Conservation (phyloP, 441 rosid species). For the Daphne laureola region DNA sequence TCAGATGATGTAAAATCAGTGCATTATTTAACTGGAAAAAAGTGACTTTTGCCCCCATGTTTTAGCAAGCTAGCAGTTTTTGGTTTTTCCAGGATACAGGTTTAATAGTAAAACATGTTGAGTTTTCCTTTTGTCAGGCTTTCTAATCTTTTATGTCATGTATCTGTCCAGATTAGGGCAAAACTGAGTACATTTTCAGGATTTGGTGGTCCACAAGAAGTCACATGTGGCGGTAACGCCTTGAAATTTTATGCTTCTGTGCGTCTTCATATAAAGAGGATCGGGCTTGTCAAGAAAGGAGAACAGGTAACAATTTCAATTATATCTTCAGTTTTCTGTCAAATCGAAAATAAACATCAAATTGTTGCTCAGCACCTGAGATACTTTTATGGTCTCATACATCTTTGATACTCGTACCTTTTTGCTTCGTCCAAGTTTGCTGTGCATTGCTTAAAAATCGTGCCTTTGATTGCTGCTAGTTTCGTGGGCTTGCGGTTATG, state of each 20-base stretch:
- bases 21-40: background rate
- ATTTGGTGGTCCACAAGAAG: constrained; percentile 87
- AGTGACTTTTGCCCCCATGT: background rate
- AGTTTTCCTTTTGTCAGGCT: background rate
- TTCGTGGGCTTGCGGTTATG: too few species aligned
- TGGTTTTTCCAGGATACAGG: background rate
- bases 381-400: too few species aligned
- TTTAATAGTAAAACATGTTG: too few species aligned
- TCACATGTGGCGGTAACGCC: constrained; percentile 97
- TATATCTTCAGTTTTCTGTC: background rate
- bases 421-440: too few species aligned
- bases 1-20: background rate
- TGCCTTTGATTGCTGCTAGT: too few species aligned
- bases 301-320: constrained; percentile 55
- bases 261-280: constrained; percentile 68
- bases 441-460: too few species aligned
- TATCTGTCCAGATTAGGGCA: constrained; percentile 60
- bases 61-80: background rate
- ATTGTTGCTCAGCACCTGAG: too few species aligned
- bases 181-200: constrained; percentile 86
- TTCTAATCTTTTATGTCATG: background rate
- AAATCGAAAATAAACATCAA: too few species aligned
- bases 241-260: constrained; percentile 96
- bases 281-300: constrained; percentile 68
- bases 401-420: too few species aligned